Evolutionary conservation across 2,329 filamentous ascomycete species (phyloP).

Genomic region (Myriangium duriaei): DNA sequence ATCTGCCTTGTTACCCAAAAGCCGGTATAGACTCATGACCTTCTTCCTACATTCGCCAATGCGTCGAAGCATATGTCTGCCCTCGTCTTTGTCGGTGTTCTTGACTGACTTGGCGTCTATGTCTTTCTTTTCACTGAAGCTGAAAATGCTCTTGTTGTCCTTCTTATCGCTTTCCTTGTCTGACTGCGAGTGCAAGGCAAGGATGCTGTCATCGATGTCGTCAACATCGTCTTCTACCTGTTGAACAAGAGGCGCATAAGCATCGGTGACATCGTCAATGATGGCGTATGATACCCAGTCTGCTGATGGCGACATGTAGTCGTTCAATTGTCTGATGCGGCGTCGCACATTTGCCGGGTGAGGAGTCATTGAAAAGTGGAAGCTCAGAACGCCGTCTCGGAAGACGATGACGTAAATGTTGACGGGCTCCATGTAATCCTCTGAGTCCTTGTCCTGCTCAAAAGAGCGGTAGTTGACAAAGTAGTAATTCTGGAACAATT

Average conservation of each 20-base stretch:
- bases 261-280: conserved; percentile 96
- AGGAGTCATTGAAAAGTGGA: conserved; percentile 93
- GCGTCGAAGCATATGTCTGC: conserved; percentile 76
- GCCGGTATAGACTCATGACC: conserved; percentile 87
- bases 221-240: conserved; percentile 93
- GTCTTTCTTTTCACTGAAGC: conserved; percentile 18
- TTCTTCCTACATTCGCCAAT: conserved; percentile 93
- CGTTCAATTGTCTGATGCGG: conserved; percentile 81
- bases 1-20: conserved; percentile 93
- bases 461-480: conserved; percentile 98
- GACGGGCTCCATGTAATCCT: conserved; percentile 85
- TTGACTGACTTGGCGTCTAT: conserved; percentile 16
- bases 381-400: conserved; percentile 85
- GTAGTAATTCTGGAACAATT: conserved; percentile 94
- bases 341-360: conserved; percentile 93
- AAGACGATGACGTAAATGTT: conserved; percentile 98
- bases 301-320: conserved; percentile 83
- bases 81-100: conserved; percentile 28
- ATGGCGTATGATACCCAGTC: conserved; percentile 99
- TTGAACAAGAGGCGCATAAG: conserved; percentile 84
- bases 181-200: conserved; percentile 57
- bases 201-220: conserved; percentile 85
- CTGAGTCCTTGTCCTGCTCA: conserved; percentile 81
- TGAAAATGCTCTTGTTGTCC: conserved; percentile 11
- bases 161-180: conserved; percentile 23